These are phyloP conservation scores for Cutaneotrichosporon sp. DNA, from an alignment of 1,284 basidiomycete species.

Conservation along the genomic window DNA sequence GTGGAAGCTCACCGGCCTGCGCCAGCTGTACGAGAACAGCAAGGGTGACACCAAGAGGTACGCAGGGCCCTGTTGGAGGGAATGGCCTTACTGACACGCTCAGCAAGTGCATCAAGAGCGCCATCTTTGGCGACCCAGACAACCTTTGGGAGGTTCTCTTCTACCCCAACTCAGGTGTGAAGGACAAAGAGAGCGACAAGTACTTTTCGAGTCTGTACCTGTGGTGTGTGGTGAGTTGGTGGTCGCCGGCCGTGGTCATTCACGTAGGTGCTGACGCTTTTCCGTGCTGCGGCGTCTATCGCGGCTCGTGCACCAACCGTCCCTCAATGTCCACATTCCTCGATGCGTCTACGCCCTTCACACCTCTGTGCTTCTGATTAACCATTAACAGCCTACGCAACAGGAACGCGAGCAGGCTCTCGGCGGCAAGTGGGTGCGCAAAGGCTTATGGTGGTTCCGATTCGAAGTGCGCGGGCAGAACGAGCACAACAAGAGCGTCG, in stretches of 20 bases:
- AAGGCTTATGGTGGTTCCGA: slow-evolving; percentile 74
- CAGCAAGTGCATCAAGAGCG: slow-evolving; percentile 48
- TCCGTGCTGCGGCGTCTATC: too few relatives aligned
- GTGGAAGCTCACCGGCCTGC: slow-evolving; percentile 66
- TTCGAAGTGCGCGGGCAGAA: slow-evolving; percentile 65
- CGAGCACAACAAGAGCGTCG: slow-evolving; percentile 25
- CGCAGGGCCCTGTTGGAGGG: slow-evolving; percentile 8
- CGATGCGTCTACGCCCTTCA: too few relatives aligned
- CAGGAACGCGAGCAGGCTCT: slow-evolving; percentile 65
- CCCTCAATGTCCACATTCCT: not conserved
- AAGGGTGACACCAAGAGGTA: slow-evolving; percentile 46
- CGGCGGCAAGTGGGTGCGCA: slow-evolving; percentile 70
- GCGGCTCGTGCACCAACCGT: too few relatives aligned
- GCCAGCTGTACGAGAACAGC: slow-evolving; percentile 64
- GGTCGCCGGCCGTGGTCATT: not conserved
- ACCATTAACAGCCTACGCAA: slow-evolving; percentile 54
- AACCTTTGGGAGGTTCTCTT: slow-evolving; percentile 60
- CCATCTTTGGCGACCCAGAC: slow-evolving; percentile 47
- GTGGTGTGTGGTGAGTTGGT: slow-evolving; percentile 63
- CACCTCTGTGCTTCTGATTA: too few relatives aligned
- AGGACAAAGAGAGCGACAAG: slow-evolving; percentile 35
- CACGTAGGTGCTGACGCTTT: not conserved
- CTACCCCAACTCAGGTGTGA: slow-evolving; percentile 70
- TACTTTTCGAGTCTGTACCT: slow-evolving; percentile 68
- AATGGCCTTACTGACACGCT: not conserved